Evolutionary conservation across 768 basidiomycete genomes (phyloP).

Genomic region (Peribolospora kevripleyi): DNA sequence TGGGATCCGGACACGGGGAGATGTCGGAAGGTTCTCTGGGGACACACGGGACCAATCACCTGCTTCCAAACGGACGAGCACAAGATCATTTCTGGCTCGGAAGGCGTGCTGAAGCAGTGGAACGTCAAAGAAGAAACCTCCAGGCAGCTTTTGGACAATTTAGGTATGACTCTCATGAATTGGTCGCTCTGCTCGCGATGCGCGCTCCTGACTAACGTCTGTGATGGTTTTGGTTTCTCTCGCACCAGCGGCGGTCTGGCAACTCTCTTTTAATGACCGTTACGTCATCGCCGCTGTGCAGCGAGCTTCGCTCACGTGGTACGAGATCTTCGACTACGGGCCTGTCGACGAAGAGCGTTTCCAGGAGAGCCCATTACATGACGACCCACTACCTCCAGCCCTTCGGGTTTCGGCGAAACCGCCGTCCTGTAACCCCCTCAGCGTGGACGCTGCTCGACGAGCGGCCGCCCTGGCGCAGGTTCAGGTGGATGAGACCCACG

Average conservation of each 20-base stretch:
- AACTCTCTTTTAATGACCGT: slow-evolving; percentile 79
- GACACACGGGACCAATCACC: slow-evolving; percentile 92
- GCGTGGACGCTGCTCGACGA: no score
- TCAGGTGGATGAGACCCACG: no score
- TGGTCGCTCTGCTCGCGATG: slow-evolving; percentile 13
- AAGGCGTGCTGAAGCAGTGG: slow-evolving; percentile 97
- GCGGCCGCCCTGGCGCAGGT: no score
- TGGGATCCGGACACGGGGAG: slow-evolving; percentile 78
- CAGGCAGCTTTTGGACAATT: slow-evolving; percentile 20
- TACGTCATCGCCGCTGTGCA: slow-evolving; percentile 69
- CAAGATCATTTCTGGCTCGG: slow-evolving; percentile 83
- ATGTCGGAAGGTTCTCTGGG: slow-evolving; percentile 54
- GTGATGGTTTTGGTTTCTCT: no score
- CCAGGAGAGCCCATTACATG: no score
- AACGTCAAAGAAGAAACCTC: slow-evolving; percentile 66
- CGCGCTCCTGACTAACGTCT: slow-evolving; percentile 65
- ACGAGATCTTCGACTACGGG: slow-evolving; percentile 20
- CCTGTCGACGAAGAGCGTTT: no score
- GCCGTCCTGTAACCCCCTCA: no score
- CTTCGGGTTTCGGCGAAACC: no score
- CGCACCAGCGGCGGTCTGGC: slow-evolving; percentile 61
- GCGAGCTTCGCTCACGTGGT: slow-evolving; percentile 19
- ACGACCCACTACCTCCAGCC: no score
- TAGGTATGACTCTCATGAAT: no score
- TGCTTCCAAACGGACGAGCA: slow-evolving; percentile 90